Evolutionary conservation across 352 stramenopile species (phyloP).

Genomic region (Pythium brachiatum): DNA sequence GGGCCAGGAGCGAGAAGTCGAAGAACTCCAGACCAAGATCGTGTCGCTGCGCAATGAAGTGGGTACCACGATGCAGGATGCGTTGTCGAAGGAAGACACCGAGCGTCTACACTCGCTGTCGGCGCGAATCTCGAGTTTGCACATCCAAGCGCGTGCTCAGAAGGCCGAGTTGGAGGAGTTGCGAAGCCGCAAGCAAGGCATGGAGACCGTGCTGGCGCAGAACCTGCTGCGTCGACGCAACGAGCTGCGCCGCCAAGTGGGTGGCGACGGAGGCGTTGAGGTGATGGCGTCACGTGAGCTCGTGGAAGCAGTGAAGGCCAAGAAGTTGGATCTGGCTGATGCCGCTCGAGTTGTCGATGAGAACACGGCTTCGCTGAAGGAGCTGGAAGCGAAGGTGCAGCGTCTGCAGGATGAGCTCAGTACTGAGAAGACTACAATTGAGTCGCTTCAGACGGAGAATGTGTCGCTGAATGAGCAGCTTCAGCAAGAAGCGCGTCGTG

Average conservation of each 20-base stretch:
- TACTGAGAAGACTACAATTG: slow-evolving; percentile 41
- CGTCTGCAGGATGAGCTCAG: slow-evolving; percentile 50
- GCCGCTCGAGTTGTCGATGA: slow-evolving; percentile 68
- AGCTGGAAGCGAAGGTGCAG: slow-evolving; percentile 58
- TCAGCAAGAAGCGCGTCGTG: slow-evolving; percentile 64
- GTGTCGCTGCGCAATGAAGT: slow-evolving; percentile 55
- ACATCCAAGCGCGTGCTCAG: slow-evolving; percentile 86
- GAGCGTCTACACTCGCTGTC: slow-evolving; percentile 58
- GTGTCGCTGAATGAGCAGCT: slow-evolving; percentile 78
- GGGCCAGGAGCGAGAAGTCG: slow-evolving; percentile 61
- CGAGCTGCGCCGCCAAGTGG: slow-evolving; percentile 60
- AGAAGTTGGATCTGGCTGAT: slow-evolving; percentile 88
- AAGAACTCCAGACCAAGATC: slow-evolving; percentile 54
- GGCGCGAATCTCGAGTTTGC: slow-evolving; percentile 66
- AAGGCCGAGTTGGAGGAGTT: slow-evolving; percentile 84
- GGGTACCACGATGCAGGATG: slow-evolving; percentile 73
- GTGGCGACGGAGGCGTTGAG: slow-evolving; percentile 44
- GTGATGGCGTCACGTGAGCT: slow-evolving; percentile 56
- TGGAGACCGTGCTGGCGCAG: slow-evolving; percentile 90
- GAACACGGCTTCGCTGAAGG: slow-evolving; percentile 57
- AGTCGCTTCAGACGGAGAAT: slow-evolving; percentile 60
- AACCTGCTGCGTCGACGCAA: slow-evolving; percentile 90
- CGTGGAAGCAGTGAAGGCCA: slow-evolving; percentile 79
- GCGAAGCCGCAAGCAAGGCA: slow-evolving; percentile 80
- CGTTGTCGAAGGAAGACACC: slow-evolving; percentile 53